A percentile compares a stretch with the other conserved stretches of the same genome.
Conservation (phyloP, 1,284 basidiomycete species). For the Pisolithus thermaeus region DNA sequence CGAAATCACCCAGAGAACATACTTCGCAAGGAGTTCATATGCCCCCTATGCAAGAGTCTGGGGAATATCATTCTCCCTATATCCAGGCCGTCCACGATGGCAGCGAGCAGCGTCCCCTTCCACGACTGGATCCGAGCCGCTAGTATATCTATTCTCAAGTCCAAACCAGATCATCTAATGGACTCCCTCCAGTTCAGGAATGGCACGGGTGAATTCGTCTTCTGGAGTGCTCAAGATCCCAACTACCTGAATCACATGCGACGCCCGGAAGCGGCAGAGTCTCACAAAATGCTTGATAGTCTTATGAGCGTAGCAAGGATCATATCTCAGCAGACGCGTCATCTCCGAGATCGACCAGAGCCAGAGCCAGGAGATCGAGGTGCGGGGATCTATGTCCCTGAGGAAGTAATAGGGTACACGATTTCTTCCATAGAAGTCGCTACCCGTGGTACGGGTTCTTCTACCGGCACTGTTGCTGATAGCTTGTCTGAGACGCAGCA, state of each 20-base stretch:
- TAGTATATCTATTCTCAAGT: conserved; percentile 76
- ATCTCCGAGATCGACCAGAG: conserved; percentile 69
- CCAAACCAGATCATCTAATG: conserved; percentile 62
- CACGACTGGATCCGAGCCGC: conserved; percentile 78
- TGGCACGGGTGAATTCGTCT: conserved; percentile 79
- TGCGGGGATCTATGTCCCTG: conserved; percentile 79
- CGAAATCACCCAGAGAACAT: conserved; percentile 95
- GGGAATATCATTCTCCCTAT: conserved; percentile 94
- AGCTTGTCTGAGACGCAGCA: conserved; percentile 73
- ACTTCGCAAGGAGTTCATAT: conserved; percentile 90
- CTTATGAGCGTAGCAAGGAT: conserved; percentile 65
- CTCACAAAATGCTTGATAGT: conserved; percentile 73
- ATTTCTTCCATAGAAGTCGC: conserved; percentile 79
- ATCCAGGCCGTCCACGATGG: conserved; percentile 39
- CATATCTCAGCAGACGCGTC: conserved; percentile 68
- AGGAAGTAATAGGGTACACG: conserved; percentile 88
- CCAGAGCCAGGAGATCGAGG: conserved; percentile 69
- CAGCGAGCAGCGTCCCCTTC: conserved; percentile 56
- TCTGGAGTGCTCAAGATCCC: conserved; percentile 76
- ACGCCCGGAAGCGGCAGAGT: conserved; percentile 48
- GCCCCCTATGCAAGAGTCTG: conserved; percentile 94
- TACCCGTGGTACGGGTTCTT: conserved; percentile 58
- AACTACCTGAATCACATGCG: conserved; percentile 56
- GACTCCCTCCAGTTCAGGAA: conserved; percentile 68
- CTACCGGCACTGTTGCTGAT: conserved; percentile 58